Percentiles rank a stretch among this genome's conserved stretches.
Evolutionary conservation across 768 basidiomycete genomes (phyloP).

Genomic region (Pulveroboletus ravenelii): DNA sequence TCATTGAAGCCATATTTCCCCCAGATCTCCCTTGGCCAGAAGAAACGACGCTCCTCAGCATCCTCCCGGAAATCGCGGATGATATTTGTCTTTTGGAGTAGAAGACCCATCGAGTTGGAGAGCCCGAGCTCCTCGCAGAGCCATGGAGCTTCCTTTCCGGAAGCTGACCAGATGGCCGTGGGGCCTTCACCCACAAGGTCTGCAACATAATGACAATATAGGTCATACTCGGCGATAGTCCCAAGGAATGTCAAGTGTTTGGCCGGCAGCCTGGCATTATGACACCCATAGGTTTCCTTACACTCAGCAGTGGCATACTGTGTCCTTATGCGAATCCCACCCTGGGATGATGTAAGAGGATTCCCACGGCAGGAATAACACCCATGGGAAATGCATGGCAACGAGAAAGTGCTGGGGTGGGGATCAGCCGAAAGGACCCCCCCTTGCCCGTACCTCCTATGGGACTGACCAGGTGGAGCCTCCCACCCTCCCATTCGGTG

Average conservation of each 20-base stretch:
- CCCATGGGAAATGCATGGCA: no score
- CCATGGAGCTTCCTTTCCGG: conserved; percentile 73
- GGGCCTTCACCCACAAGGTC: conserved; percentile 96
- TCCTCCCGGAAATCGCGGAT: conserved; percentile 95
- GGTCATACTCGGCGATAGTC: conserved; percentile 82
- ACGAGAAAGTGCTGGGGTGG: no score
- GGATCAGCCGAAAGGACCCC: no score
- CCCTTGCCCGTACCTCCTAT: no score
- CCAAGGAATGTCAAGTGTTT: conserved; percentile 65
- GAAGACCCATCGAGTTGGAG: conserved; percentile 90
- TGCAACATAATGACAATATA: conserved; percentile 98
- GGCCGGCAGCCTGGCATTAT: no score
- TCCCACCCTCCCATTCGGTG: no score
- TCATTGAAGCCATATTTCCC: conserved; percentile 68
- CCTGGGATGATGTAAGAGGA: no score
- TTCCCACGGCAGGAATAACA: no score
- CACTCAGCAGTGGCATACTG: no score
- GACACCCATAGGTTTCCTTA: no score
- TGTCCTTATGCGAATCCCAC: no score
- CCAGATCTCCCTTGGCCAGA: conserved; percentile 97
- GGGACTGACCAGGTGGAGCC: no score
- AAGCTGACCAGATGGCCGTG: conserved; percentile 81
- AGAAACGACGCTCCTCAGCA: conserved; percentile 73
- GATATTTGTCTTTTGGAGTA: conserved; percentile 98
- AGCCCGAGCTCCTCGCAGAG: conserved; percentile 80